Evolutionary conservation across 805 yeast genomes (phyloP).

Genomic region (Candida ovalis): DNA sequence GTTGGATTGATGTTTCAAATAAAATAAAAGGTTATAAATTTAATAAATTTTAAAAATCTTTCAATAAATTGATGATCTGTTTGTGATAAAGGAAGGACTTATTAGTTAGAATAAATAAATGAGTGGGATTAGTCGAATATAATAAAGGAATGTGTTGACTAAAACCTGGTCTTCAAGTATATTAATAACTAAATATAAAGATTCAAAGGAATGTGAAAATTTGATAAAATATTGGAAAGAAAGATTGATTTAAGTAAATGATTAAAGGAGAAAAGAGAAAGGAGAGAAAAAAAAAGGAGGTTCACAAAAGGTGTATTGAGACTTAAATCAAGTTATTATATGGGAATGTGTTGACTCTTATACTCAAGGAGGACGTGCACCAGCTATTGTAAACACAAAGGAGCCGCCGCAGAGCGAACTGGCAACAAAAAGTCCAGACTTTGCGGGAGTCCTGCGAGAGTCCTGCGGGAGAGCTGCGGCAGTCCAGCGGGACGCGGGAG

Average conservation of each 20-base stretch:
- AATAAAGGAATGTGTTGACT: slow-evolving; percentile 2
- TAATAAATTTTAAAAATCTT: too few relatives aligned
- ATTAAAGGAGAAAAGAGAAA: neutral
- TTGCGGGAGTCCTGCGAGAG: too few relatives aligned
- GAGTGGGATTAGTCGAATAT: neutral
- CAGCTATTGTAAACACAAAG: neutral
- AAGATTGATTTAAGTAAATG: neutral
- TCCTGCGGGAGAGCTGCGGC: too few relatives aligned
- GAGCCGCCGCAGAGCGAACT: neutral
- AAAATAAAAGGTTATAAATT: neutral
- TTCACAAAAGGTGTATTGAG: neutral
- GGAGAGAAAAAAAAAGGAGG: neutral
- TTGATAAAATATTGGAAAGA: neutral
- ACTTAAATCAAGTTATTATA: neutral
- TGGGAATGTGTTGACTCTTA: neutral
- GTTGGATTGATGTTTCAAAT: slow-evolving; percentile 1
- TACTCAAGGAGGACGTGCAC: neutral
- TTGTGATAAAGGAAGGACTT: neutral
- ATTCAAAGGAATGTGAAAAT: neutral
- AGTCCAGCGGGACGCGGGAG: neutral
- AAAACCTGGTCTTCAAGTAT: neutral
- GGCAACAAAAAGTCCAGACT: neutral
- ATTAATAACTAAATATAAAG: neutral
- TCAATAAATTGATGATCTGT: neutral
- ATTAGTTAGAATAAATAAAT: neutral